Percentiles rank a stretch among this genome's conserved stretches.
These are phyloP conservation scores for Solanum clarkiae DNA, from an alignment of 257 asterid genomes.

Conservation along the genomic window DNA sequence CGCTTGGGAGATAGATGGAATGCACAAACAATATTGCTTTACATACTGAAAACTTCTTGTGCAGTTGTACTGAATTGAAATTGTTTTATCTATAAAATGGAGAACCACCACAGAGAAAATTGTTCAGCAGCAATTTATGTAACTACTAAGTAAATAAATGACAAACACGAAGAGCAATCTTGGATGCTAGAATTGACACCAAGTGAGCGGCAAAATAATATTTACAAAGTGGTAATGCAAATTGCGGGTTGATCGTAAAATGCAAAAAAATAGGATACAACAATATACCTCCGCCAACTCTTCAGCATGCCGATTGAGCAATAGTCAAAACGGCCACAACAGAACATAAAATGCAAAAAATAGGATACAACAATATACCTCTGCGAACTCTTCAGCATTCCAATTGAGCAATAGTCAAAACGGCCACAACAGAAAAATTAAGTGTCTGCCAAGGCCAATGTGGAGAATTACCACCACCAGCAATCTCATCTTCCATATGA, in stretches of 20 bases:
- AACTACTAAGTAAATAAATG: background rate
- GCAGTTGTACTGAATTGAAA: background rate
- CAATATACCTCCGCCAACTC: slow-evolving; percentile 11
- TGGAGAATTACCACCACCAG: slow-evolving; percentile 6
- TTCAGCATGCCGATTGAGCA: slow-evolving; percentile 6
- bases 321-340: slow-evolving; percentile 3
- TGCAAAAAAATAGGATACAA: slow-evolving; percentile 12
- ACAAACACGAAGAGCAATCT: background rate
- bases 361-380: slow-evolving; percentile 17
- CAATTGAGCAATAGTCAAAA: slow-evolving; percentile 4
- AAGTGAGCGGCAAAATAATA: background rate
- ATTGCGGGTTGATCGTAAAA: background rate
- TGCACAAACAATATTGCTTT: background rate
- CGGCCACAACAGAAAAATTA: slow-evolving; percentile 1
- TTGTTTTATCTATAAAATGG: background rate
- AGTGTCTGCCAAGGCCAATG: background rate
- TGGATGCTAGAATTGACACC: background rate
- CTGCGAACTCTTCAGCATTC: slow-evolving; percentile 2
- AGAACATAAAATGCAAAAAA: background rate
- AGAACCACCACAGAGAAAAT: background rate
- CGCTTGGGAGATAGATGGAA: background rate
- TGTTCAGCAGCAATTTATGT: background rate
- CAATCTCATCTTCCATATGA: background rate
- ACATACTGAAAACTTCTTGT: background rate
- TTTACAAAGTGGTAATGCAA: slow-evolving; percentile 13